Evolutionary conservation across 2,329 filamentous ascomycete species (phyloP).

Genomic region (Metarhizium guizhouense): DNA sequence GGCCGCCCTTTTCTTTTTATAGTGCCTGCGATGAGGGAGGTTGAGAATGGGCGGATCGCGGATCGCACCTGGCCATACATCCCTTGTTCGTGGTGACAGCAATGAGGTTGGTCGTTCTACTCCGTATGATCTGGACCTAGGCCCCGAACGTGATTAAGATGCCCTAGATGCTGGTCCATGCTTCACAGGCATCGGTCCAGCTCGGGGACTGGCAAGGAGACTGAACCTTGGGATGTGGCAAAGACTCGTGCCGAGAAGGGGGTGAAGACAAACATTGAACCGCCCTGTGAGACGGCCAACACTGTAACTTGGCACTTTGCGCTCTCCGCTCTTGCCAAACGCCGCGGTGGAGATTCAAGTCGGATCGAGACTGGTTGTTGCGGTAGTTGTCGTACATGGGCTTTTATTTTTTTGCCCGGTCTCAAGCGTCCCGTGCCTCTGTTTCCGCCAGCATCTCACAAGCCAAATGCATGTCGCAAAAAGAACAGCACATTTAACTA

Average conservation of each 20-base stretch:
- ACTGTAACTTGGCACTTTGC: background rate
- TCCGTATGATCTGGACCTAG: too few relatives aligned
- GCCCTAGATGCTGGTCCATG: background rate
- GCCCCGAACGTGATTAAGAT: background rate
- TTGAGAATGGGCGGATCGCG: background rate
- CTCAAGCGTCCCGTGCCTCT: background rate
- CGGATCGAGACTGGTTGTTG: background rate
- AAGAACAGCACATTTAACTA: background rate
- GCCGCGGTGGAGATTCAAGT: background rate
- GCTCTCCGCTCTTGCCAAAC: background rate
- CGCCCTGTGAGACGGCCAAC: background rate
- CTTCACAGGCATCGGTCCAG: background rate
- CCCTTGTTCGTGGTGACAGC: background rate
- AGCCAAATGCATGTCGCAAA: conserved; percentile 1
- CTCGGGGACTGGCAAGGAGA: background rate
- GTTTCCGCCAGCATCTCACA: conserved; percentile 1
- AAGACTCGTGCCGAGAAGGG: background rate
- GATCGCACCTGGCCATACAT: background rate
- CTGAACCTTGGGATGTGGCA: background rate
- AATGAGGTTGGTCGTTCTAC: too few relatives aligned
- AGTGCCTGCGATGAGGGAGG: background rate
- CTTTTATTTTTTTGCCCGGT: background rate
- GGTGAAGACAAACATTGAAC: too few relatives aligned
- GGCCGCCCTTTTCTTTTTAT: background rate
- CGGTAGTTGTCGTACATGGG: background rate